Percentiles rank a stretch among this genome's conserved stretches.
Conservation (phyloP, 1,284 basidiomycete species). For the Ustilago esculenta region DNA sequence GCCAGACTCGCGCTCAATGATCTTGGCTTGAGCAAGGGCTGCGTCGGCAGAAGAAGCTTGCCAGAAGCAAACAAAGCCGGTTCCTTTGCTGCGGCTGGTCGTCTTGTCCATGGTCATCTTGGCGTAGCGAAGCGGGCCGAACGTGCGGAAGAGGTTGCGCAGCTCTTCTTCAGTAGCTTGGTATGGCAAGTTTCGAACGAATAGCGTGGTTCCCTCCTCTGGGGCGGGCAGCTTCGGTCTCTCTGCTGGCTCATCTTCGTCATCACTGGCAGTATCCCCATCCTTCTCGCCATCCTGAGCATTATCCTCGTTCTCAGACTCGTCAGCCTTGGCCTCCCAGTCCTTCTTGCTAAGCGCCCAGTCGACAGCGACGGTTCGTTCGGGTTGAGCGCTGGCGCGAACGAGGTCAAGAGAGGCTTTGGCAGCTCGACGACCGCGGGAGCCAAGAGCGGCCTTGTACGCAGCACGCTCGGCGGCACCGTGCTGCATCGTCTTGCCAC, state of each 20-base stretch:
- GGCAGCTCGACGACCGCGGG: slow-evolving; percentile 75
- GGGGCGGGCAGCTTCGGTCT: slow-evolving; percentile 56
- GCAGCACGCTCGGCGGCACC: slow-evolving; percentile 75
- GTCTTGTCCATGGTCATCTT: slow-evolving; percentile 86
- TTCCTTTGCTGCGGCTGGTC: slow-evolving; percentile 87
- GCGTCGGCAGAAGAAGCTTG: slow-evolving; percentile 88
- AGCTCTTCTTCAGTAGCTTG: slow-evolving; percentile 72
- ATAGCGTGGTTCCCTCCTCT: slow-evolving; percentile 81
- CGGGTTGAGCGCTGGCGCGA: slow-evolving; percentile 64
- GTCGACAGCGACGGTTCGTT: slow-evolving; percentile 87
- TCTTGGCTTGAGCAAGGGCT: slow-evolving; percentile 78
- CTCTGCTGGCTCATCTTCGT: slow-evolving; percentile 61
- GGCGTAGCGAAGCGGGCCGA: slow-evolving; percentile 92
- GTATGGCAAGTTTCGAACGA: slow-evolving; percentile 93
- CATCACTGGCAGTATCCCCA: slow-evolving; percentile 62
- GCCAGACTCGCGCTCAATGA: slow-evolving; percentile 58
- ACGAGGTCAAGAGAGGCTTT: slow-evolving; percentile 68
- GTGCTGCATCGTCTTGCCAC: slow-evolving; percentile 79
- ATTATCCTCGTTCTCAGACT: slow-evolving; percentile 70
- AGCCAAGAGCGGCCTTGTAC: slow-evolving; percentile 74
- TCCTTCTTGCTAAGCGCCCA: slow-evolving; percentile 95
- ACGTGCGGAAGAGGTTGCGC: slow-evolving; percentile 70
- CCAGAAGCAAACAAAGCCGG: slow-evolving; percentile 98
- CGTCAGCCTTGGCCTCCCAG: slow-evolving; percentile 78
- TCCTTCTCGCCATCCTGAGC: slow-evolving; percentile 51